Conservation (phyloP, 345 rosid genomes). For the Syzygium grande region DNA sequence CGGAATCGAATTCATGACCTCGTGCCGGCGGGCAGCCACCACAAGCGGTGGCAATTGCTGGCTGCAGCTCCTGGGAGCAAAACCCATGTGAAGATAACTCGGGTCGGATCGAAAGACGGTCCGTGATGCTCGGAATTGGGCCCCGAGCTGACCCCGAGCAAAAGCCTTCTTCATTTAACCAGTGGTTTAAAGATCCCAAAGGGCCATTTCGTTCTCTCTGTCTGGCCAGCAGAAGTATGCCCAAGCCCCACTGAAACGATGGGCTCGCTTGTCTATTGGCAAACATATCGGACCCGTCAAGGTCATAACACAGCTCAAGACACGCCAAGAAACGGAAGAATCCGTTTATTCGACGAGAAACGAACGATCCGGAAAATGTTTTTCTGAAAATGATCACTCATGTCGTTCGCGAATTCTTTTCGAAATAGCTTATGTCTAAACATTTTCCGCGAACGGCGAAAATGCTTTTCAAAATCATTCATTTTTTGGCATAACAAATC, state of each 20-base stretch:
- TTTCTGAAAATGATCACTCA: fast-evolving
- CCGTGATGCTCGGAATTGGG: neutral
- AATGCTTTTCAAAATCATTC: neutral
- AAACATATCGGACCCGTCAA: neutral
- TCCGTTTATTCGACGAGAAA: too few relatives aligned
- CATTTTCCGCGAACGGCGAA: neutral
- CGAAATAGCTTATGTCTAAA: neutral
- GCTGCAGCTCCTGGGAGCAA: neutral
- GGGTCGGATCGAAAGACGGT: neutral
- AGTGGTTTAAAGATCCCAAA: neutral
- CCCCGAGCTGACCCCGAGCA: neutral
- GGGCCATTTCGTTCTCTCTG: neutral
- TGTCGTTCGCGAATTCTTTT: too few relatives aligned
- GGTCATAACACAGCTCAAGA: neutral
- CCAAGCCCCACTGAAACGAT: neutral
- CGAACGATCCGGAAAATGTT: fast-evolving
- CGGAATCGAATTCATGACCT: neutral
- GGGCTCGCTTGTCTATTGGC: neutral
- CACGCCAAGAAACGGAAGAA: too few relatives aligned
- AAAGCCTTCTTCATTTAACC: neutral
- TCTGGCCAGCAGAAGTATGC: neutral
- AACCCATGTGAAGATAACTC: neutral
- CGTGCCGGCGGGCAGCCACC: fast-evolving
- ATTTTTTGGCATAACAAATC: neutral
- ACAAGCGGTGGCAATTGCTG: neutral